Evolutionary conservation across 306 rosid genomes (phyloP).

Genomic region (Quillaja saponaria): DNA sequence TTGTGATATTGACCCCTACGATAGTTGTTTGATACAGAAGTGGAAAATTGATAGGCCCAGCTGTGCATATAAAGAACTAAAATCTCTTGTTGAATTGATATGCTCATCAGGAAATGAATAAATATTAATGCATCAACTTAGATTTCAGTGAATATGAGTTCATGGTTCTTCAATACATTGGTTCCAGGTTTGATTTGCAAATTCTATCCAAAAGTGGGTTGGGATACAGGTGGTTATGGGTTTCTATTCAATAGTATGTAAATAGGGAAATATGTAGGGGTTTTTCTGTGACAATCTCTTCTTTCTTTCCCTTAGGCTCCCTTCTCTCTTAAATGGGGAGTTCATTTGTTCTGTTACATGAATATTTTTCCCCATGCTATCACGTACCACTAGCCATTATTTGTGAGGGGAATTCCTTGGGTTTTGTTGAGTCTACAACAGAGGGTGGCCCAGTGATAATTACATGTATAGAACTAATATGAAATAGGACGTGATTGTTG

Average conservation of each 20-base stretch:
- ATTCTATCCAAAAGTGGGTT: background rate
- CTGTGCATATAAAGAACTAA: background rate
- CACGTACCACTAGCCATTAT: slow-evolving; percentile 17
- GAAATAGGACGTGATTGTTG: background rate
- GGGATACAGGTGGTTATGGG: slow-evolving; percentile 9
- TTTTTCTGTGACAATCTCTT: background rate
- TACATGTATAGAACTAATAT: slow-evolving; percentile 14
- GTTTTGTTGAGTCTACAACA: too few species aligned
- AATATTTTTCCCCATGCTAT: slow-evolving; percentile 12
- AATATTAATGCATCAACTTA: too few species aligned
- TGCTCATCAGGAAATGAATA: too few species aligned
- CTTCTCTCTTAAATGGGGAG: background rate
- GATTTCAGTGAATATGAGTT: background rate
- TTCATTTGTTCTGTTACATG: slow-evolving; percentile 12
- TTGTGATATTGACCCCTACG: too few species aligned
- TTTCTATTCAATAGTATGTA: too few species aligned
- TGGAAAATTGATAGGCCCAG: background rate
- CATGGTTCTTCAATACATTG: background rate
- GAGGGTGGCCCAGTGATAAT: too few species aligned
- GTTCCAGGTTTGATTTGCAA: background rate
- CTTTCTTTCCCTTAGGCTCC: background rate
- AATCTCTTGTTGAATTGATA: slow-evolving; percentile 7
- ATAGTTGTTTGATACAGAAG: background rate
- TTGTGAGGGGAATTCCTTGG: slow-evolving; percentile 9
- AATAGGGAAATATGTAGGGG: background rate